A percentile compares a stretch with the other conserved stretches of the same genome.
Conservation (phyloP, 371 early-diverging fungal genomes). For the Conidiobolus incongruus region DNA sequence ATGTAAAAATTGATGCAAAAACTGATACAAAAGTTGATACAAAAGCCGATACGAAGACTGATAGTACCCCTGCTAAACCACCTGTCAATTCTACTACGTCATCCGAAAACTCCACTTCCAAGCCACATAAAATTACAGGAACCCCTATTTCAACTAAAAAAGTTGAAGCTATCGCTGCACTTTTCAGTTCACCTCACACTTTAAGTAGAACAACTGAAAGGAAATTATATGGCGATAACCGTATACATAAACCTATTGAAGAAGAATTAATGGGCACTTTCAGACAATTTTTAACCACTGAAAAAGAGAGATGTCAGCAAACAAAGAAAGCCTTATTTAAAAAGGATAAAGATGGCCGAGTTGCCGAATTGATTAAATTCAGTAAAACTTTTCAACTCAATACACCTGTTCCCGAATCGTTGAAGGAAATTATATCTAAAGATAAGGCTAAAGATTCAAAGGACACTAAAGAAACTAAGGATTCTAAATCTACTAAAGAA, state of each 20-base stretch:
- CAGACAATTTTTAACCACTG: conserved; percentile 38
- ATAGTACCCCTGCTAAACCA: conserved; percentile 7
- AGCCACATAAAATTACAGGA: conserved; percentile 2
- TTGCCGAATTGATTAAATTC: conserved; percentile 60
- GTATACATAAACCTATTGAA: conserved; percentile 17
- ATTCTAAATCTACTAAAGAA: background rate
- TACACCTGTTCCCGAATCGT: conserved; percentile 47
- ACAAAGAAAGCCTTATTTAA: conserved; percentile 36
- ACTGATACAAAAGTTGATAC: too few species aligned
- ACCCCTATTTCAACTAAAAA: conserved; percentile 2
- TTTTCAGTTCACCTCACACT: background rate
- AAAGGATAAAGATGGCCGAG: conserved; percentile 43
- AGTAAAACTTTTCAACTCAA: conserved; percentile 46
- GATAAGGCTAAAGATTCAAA: too few species aligned
- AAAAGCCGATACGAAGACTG: conserved; percentile 7
- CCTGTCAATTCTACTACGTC: conserved; percentile 1
- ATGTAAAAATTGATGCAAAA: too few species aligned
- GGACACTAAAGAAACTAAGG: conserved; percentile 4
- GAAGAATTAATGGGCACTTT: conserved; percentile 35
- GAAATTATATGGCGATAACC: conserved; percentile 1
- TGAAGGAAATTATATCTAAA: conserved; percentile 37
- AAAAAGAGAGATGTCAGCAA: conserved; percentile 59
- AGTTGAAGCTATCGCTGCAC: background rate
- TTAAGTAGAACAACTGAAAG: conserved; percentile 2
- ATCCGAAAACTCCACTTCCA: conserved; percentile 5